Percentiles rank a stretch among this genome's conserved stretches.
Evolutionary conservation across 176 grass and related monocot genomes (phyloP).

Genomic region (Paspalum notatum): DNA sequence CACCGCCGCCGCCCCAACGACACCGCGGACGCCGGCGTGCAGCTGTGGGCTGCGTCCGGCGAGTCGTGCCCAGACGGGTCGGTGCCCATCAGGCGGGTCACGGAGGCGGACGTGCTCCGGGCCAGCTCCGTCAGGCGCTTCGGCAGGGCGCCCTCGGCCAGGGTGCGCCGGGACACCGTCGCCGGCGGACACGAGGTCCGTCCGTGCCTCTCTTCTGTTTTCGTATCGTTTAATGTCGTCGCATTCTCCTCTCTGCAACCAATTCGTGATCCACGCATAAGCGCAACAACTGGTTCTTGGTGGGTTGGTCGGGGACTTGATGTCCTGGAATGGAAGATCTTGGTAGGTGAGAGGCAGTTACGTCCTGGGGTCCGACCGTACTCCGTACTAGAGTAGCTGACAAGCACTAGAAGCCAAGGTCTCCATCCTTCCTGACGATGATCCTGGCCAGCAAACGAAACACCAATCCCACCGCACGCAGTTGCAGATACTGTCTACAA

Average conservation of each 20-base stretch:
- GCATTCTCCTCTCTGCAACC: background rate
- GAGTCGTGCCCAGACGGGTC: constrained; percentile 75
- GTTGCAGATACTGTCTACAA: too few relatives aligned
- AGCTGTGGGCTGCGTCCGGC: constrained; percentile 70
- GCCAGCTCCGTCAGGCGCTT: constrained; percentile 82
- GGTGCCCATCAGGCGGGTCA: constrained; percentile 74
- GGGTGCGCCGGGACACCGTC: constrained; percentile 70
- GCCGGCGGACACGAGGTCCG: constrained; percentile 87
- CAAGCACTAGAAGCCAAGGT: background rate
- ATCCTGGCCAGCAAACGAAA: too few relatives aligned
- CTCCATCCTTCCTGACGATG: background rate
- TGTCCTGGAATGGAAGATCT: background rate
- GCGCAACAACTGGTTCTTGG: too few relatives aligned
- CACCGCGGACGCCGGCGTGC: constrained; percentile 48
- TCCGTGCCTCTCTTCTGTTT: background rate
- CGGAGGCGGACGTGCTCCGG: constrained; percentile 78
- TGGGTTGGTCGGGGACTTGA: too few relatives aligned
- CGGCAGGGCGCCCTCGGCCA: constrained; percentile 64
- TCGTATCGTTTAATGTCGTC: too few relatives aligned
- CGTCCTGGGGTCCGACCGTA: background rate
- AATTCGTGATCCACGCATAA: background rate
- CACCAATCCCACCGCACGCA: too few relatives aligned
- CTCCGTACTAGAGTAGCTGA: background rate
- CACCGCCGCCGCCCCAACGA: constrained; percentile 32
- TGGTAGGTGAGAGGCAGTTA: constrained; percentile 10